A percentile compares a stretch with the other conserved stretches of the same genome.
Conservation (phyloP, 352 stramenopile genomes). For the Phytophthora pluvialis region DNA sequence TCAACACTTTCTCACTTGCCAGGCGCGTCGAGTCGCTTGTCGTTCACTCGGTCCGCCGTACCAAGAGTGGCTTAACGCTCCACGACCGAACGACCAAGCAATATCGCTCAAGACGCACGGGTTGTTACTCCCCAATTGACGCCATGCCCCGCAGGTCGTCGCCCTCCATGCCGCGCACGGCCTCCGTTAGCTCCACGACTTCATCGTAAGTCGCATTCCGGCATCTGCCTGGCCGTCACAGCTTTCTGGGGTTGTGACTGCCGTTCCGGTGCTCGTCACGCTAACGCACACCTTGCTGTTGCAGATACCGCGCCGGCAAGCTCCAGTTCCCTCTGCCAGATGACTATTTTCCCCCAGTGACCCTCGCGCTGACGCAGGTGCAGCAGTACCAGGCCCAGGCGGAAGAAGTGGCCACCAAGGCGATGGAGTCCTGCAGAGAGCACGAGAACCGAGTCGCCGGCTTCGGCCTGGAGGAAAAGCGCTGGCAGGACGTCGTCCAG, state of each 20-base stretch:
- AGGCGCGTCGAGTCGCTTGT: slow-evolving; percentile 18
- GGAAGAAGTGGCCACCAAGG: slow-evolving; percentile 28
- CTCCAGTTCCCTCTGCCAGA: slow-evolving; percentile 53
- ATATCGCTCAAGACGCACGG: slow-evolving; percentile 12
- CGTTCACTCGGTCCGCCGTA: slow-evolving; percentile 23
- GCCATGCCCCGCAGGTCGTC: slow-evolving; percentile 41
- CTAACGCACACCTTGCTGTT: slow-evolving; percentile 15
- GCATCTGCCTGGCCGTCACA: slow-evolving; percentile 2
- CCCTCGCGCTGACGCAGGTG: slow-evolving; percentile 37
- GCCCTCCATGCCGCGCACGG: slow-evolving; percentile 25
- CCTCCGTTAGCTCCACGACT: slow-evolving; percentile 25
- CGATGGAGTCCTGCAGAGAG: slow-evolving; percentile 35
- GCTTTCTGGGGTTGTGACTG: slow-evolving; percentile 38
- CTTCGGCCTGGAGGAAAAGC: slow-evolving; percentile 26
- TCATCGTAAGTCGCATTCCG: slow-evolving; percentile 33
- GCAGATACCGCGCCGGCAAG: slow-evolving; percentile 32
- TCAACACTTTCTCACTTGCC: slow-evolving; percentile 25
- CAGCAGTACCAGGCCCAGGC: slow-evolving; percentile 42
- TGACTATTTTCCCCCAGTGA: slow-evolving; percentile 46
- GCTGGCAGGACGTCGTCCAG: slow-evolving; percentile 41
- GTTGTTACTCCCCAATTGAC: slow-evolving; percentile 34
- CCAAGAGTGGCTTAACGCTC: slow-evolving; percentile 13
- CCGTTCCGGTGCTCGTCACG: slow-evolving; percentile 9
- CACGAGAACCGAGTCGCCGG: slow-evolving; percentile 40
- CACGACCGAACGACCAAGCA: slow-evolving; percentile 27